phyloP scores from a whole-genome alignment of 129 eudicot species.

The Flaveria robusta region DNA sequence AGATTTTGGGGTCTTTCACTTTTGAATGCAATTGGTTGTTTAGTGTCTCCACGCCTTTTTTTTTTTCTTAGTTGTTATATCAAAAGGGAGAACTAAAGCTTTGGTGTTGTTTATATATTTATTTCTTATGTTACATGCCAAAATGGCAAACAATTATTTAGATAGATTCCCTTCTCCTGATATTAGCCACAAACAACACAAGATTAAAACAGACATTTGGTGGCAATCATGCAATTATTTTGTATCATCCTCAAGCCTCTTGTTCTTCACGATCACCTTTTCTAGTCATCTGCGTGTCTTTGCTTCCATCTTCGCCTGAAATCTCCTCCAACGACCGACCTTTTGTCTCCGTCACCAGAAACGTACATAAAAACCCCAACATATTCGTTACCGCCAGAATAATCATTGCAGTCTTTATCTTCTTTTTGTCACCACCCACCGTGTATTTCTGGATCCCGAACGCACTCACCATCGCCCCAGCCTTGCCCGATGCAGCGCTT shows the following conservation, averaged over 20 bases:
- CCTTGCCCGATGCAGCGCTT: slow-evolving; percentile 67
- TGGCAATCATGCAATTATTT: slow-evolving; percentile 10
- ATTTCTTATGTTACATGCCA: slow-evolving; percentile 1
- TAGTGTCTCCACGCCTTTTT: too few relatives aligned
- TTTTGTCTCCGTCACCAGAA: slow-evolving; percentile 55
- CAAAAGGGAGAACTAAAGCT: too few relatives aligned
- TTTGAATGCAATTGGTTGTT: too few relatives aligned
- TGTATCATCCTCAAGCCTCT: slow-evolving; percentile 14
- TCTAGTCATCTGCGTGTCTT: slow-evolving; percentile 35
- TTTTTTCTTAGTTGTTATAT: too few relatives aligned
- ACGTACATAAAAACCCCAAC: slow-evolving; percentile 54
- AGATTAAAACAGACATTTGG: background rate
- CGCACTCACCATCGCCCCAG: slow-evolving; percentile 62
- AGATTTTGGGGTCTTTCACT: too few relatives aligned
- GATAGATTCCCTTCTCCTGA: background rate
- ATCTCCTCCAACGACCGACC: slow-evolving; percentile 70
- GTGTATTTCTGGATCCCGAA: slow-evolving; percentile 51
- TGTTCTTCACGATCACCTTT: slow-evolving; percentile 17
- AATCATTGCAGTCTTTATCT: slow-evolving; percentile 50
- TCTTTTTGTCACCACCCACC: background rate
- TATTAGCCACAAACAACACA: slow-evolving; percentile 7
- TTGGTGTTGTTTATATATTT: slow-evolving; percentile 8
- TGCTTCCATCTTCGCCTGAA: slow-evolving; percentile 57
- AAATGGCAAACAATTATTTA: slow-evolving; percentile 18
- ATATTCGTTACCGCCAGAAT: slow-evolving; percentile 48